Evolutionary conservation across 2,329 filamentous ascomycete species (phyloP).

Genomic region (Trichophyton mentagrophytes): DNA sequence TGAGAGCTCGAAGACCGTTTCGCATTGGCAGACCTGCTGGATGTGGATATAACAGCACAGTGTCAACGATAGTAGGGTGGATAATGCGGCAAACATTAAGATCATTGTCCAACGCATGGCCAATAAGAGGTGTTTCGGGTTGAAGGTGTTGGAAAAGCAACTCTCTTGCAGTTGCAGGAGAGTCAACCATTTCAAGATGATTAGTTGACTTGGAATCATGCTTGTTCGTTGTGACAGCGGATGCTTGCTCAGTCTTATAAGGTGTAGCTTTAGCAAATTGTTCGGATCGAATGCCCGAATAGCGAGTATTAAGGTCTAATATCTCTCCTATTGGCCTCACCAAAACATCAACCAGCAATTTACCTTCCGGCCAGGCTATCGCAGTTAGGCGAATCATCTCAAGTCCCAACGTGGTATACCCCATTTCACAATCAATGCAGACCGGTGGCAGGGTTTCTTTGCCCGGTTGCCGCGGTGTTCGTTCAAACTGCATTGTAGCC

Average conservation of each 20-base stretch:
- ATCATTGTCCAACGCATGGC: slow-evolving; percentile 92
- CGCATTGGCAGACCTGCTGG: slow-evolving; percentile 62
- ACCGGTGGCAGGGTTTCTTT: slow-evolving; percentile 39
- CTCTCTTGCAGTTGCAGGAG: slow-evolving; percentile 59
- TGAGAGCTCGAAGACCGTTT: slow-evolving; percentile 62
- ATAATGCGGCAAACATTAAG: slow-evolving; percentile 74
- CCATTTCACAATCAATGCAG: slow-evolving; percentile 95
- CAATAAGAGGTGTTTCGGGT: slow-evolving; percentile 70
- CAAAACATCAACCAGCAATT: slow-evolving; percentile 66
- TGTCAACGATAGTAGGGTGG: slow-evolving; percentile 76
- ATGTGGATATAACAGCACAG: slow-evolving; percentile 71
- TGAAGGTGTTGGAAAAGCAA: slow-evolving; percentile 65
- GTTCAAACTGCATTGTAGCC: slow-evolving; percentile 61
- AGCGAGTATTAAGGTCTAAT: slow-evolving; percentile 82
- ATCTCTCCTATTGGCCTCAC: slow-evolving; percentile 74
- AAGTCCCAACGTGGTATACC: slow-evolving; percentile 75
- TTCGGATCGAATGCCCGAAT: slow-evolving; percentile 71
- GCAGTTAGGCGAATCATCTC: slow-evolving; percentile 85
- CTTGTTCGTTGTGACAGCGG: slow-evolving; percentile 14
- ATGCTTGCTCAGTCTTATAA: slow-evolving; percentile 29
- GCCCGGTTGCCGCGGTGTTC: slow-evolving; percentile 47
- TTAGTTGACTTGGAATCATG: neutral
- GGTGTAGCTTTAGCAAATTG: slow-evolving; percentile 58
- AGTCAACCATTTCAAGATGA: slow-evolving; percentile 59
- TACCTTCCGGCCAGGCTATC: slow-evolving; percentile 69